phyloP scores from a whole-genome alignment of 2,329 filamentous ascomycete genomes.

The Aspergillus unguis region DNA sequence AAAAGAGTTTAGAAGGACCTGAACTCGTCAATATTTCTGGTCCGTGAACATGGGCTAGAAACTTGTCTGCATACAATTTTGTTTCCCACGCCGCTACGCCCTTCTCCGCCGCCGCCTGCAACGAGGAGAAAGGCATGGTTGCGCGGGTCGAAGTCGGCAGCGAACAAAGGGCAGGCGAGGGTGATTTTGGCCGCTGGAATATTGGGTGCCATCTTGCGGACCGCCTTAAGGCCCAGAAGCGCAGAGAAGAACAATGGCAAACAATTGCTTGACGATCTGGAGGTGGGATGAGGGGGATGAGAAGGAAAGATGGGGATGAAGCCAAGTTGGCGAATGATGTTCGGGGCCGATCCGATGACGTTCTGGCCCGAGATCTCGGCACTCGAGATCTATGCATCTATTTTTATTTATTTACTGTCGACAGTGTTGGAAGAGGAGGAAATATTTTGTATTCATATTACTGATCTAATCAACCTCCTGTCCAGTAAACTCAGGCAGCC shows the following conservation, averaged over 20 bases:
- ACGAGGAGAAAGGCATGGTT: constrained; percentile 74
- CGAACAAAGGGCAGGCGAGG: constrained; percentile 79
- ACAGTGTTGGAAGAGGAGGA: background rate
- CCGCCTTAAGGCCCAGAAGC: constrained; percentile 2
- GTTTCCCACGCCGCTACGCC: constrained; percentile 77
- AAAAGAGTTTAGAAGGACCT: constrained; percentile 71
- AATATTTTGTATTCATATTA: background rate
- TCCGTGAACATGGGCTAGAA: background rate
- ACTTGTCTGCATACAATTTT: constrained; percentile 63
- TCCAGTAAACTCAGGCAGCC: constrained; percentile 79
- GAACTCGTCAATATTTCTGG: constrained; percentile 6
- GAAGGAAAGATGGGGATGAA: constrained; percentile 14
- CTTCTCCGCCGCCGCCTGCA: constrained; percentile 81
- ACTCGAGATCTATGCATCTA: background rate
- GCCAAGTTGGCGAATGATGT: constrained; percentile 12
- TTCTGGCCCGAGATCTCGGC: constrained; percentile 31
- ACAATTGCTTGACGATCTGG: constrained; percentile 6
- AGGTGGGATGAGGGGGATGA: constrained; percentile 4
- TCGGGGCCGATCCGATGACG: constrained; percentile 11
- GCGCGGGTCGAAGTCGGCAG: constrained; percentile 81
- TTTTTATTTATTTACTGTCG: too few species aligned
- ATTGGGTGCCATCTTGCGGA: constrained; percentile 36
- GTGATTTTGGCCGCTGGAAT: constrained; percentile 57
- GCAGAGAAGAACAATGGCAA: background rate
- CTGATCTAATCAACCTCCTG: constrained; percentile 57